These are phyloP conservation scores for Glaciozyma martinii DNA, from an alignment of 768 basidiomycete species.

Conservation along the genomic window DNA sequence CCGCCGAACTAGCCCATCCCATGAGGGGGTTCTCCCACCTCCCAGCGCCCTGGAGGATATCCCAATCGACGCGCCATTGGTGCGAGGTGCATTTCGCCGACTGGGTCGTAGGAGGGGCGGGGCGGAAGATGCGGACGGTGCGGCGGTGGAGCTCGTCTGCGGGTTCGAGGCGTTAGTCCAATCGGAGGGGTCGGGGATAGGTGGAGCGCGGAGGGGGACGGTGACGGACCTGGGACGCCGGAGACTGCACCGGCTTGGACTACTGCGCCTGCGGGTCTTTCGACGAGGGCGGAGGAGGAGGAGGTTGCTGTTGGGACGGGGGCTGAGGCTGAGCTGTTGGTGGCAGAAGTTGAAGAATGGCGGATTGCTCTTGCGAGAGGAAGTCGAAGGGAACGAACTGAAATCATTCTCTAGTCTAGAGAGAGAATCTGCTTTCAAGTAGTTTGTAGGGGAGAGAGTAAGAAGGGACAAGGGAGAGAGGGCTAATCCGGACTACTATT, in stretches of 20 bases:
- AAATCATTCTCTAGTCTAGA: no score
- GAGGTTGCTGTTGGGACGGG: no score
- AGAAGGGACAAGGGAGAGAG: no score
- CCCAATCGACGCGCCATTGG: conserved; percentile 92
- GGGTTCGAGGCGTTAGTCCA: background rate
- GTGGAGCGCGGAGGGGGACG: background rate
- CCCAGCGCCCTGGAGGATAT: conserved; percentile 75
- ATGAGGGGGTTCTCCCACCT: conserved; percentile 98
- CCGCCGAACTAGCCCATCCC: conserved; percentile 82
- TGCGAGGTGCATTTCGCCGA: conserved; percentile 75
- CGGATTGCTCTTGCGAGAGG: no score
- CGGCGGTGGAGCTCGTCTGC: conserved; percentile 71
- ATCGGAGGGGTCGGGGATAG: background rate
- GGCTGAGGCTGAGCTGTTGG: no score
- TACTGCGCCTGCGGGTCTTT: conserved; percentile 22
- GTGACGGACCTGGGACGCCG: conserved; percentile 26
- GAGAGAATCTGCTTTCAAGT: no score
- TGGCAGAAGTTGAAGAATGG: no score
- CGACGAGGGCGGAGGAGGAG: no score
- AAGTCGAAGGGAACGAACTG: no score
- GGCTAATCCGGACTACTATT: no score
- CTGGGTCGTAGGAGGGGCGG: conserved; percentile 81
- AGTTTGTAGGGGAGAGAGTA: no score
- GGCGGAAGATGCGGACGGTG: conserved; percentile 81
- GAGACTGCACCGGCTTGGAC: conserved; percentile 28